Conservation (phyloP, 2,329 filamentous ascomycete species). For the Cladosporium sp. region DNA sequence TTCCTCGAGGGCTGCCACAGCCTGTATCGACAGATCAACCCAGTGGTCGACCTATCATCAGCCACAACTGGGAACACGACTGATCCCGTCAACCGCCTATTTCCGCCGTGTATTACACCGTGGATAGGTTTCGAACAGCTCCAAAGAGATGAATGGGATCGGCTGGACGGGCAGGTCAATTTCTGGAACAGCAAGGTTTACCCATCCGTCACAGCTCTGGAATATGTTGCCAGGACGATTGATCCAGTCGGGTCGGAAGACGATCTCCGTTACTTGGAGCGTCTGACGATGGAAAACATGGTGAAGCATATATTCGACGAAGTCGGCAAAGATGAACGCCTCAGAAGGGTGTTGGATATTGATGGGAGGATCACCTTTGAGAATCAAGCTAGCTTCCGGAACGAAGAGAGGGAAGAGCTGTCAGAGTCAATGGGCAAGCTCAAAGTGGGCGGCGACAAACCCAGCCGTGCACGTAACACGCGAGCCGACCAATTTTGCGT, state of each 20-base stretch:
- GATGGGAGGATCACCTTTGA: neutral
- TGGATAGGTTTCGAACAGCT: neutral
- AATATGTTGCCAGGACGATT: neutral
- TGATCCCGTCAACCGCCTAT: neutral
- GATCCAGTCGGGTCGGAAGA: neutral
- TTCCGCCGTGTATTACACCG: neutral
- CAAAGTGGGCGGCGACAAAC: neutral
- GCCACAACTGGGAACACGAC: neutral
- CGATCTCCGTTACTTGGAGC: neutral
- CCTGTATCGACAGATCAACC: neutral
- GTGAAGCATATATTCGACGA: neutral
- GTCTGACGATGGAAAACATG: neutral
- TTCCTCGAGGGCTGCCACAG: neutral
- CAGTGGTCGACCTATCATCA: neutral
- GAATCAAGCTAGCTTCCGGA: neutral
- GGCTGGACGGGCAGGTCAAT: neutral
- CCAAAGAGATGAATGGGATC: neutral
- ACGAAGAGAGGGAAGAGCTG: neutral
- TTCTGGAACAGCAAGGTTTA: neutral
- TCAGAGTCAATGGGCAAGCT: neutral
- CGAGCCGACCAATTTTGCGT: conserved; percentile 8
- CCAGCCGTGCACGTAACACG: neutral
- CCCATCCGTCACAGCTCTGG: neutral
- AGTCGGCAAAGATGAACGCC: neutral
- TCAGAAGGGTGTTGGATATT: neutral